Percentiles rank a stretch among this genome's conserved stretches.
These are phyloP conservation scores for Cyclotella sp. DNA, from an alignment of 108 stramenopile genomes.

Conservation along the genomic window DNA sequence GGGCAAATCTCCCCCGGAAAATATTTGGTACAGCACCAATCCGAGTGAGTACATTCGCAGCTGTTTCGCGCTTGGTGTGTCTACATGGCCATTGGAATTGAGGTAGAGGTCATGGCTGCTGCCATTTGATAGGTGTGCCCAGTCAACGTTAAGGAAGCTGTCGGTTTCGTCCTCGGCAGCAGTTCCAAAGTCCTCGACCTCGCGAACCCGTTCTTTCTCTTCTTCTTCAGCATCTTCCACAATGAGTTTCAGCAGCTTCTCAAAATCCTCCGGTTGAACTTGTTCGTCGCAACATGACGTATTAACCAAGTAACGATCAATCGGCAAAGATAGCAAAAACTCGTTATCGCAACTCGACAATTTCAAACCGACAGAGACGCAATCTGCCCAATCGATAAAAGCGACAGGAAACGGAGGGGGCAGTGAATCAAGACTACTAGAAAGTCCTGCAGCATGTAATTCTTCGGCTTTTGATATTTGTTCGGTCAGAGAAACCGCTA, in stretches of 20 bases:
- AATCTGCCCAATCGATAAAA: neutral
- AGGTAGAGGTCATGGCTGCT: neutral
- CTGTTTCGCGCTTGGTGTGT: neutral
- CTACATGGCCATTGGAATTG: neutral
- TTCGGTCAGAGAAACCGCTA: too few species aligned
- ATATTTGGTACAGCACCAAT: slow-evolving; percentile 16
- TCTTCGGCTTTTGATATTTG: too few species aligned
- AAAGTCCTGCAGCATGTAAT: too few species aligned
- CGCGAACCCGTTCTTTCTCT: neutral
- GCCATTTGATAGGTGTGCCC: neutral
- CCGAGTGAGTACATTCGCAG: slow-evolving; percentile 17
- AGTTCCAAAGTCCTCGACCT: neutral
- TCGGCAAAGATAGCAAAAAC: neutral
- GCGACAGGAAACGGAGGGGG: neutral
- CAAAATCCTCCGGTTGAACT: neutral
- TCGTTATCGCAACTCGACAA: neutral
- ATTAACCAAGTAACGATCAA: neutral
- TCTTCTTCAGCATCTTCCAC: neutral
- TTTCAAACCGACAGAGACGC: neutral
- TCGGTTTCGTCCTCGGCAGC: neutral
- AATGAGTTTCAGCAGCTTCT: neutral
- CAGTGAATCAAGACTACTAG: neutral
- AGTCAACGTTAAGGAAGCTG: neutral
- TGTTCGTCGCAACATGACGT: neutral
- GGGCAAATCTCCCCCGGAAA: slow-evolving; percentile 11